Conservation (phyloP, 306 rosid genomes). For the Abrus pulchellus region DNA sequence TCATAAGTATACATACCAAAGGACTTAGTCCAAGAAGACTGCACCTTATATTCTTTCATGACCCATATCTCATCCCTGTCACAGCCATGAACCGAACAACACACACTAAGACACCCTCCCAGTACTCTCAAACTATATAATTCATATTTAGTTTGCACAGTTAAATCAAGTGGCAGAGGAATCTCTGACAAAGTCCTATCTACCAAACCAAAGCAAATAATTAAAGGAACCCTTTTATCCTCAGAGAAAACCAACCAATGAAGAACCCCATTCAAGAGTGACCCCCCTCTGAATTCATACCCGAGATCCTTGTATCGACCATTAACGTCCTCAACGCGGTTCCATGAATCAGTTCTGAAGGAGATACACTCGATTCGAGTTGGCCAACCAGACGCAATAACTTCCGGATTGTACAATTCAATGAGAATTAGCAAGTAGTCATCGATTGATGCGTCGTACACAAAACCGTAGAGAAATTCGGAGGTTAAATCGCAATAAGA, state of each 20-base stretch:
- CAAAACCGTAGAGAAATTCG: not conserved
- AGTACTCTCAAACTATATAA: not conserved
- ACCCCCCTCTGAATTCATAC: not conserved
- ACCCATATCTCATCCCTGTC: constrained; percentile 8
- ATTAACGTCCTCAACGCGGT: not conserved
- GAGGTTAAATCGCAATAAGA: accelerated
- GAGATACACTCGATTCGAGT: not conserved
- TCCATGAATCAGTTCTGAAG: constrained; percentile 12
- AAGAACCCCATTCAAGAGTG: not conserved
- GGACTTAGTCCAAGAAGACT: constrained; percentile 33
- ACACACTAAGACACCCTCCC: constrained; percentile 33
- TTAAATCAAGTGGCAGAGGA: not conserved
- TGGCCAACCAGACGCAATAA: accelerated
- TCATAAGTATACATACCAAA: not conserved
- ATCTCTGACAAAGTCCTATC: not conserved
- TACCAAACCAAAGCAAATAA: constrained; percentile 17
- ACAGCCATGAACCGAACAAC: no score
- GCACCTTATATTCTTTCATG: constrained; percentile 40
- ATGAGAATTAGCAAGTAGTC: not conserved
- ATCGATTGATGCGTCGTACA: not conserved
- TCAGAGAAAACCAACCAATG: constrained; percentile 25
- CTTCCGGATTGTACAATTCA: no score
- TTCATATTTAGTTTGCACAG: not conserved
- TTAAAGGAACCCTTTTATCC: not conserved
- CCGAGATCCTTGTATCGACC: no score